These are phyloP conservation scores for Waltergamsia citrina DNA, from an alignment of 2,329 filamentous ascomycete species.

Conservation along the genomic window DNA sequence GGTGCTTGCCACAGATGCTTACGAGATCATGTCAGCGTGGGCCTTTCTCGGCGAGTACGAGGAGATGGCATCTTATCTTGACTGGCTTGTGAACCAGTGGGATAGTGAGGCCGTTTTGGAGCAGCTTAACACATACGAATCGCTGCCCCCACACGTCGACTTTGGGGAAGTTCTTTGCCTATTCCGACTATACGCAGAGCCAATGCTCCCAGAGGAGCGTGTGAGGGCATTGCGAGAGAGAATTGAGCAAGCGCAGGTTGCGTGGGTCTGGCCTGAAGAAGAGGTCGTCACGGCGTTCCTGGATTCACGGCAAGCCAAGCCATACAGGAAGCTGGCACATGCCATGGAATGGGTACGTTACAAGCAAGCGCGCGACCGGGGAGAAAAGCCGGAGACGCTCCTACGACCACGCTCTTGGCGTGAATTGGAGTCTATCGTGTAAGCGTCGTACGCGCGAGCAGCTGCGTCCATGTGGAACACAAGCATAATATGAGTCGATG, in stretches of 20 bases:
- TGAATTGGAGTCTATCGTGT: too few species aligned
- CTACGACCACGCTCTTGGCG: background rate
- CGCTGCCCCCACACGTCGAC: slow-evolving; percentile 17
- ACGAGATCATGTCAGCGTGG: slow-evolving; percentile 54
- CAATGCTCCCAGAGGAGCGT: slow-evolving; percentile 22
- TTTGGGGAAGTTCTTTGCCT: slow-evolving; percentile 30
- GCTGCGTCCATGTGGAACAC: too few species aligned
- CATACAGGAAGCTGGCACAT: slow-evolving; percentile 13
- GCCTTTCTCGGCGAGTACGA: slow-evolving; percentile 50
- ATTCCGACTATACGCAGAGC: slow-evolving; percentile 38
- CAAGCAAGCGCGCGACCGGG: slow-evolving; percentile 1
- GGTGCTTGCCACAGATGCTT: slow-evolving; percentile 27
- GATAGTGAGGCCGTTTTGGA: slow-evolving; percentile 19
- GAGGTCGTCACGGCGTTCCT: slow-evolving; percentile 23
- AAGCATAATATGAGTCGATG: too few species aligned
- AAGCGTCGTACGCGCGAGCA: too few species aligned
- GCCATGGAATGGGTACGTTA: slow-evolving; percentile 12
- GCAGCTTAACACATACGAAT: slow-evolving; percentile 23
- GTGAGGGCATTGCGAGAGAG: slow-evolving; percentile 18
- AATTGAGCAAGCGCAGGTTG: slow-evolving; percentile 13
- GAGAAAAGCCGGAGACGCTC: background rate
- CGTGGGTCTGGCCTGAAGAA: slow-evolving; percentile 28
- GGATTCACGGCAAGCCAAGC: slow-evolving; percentile 8
- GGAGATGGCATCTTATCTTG: slow-evolving; percentile 45
- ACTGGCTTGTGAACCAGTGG: slow-evolving; percentile 48